A percentile compares a stretch with the other conserved stretches of the same genome.
Conservation (phyloP, 352 stramenopile species). For the Phytophthora pluvialis region DNA sequence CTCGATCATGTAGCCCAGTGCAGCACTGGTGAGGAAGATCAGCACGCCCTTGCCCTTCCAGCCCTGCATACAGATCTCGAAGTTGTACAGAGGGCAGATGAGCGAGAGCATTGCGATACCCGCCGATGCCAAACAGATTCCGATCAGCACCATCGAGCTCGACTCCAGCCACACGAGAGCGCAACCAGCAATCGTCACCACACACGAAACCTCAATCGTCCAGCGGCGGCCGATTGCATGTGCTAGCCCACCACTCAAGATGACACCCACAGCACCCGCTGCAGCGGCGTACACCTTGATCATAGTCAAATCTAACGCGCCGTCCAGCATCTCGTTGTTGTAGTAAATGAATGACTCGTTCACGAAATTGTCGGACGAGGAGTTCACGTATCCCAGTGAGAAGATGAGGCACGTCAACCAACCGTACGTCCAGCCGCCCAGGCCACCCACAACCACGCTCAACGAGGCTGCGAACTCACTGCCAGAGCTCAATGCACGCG, state of each 20-base stretch:
- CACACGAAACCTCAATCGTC: conserved; percentile 64
- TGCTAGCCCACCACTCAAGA: conserved; percentile 56
- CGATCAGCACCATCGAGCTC: conserved; percentile 70
- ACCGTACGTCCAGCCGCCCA: conserved; percentile 79
- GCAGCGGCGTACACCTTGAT: conserved; percentile 78
- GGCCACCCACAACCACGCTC: conserved; percentile 72
- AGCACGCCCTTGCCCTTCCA: conserved; percentile 90
- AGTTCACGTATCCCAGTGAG: conserved; percentile 86
- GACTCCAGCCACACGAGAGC: conserved; percentile 76
- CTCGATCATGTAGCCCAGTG: conserved; percentile 82
- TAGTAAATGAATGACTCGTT: conserved; percentile 89
- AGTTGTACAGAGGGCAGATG: conserved; percentile 83
- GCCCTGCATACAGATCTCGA: conserved; percentile 86
- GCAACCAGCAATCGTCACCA: conserved; percentile 68
- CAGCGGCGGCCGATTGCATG: conserved; percentile 70
- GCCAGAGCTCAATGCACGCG: conserved; percentile 77
- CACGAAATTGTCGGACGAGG: conserved; percentile 70
- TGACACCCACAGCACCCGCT: conserved; percentile 53
- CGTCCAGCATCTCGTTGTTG: conserved; percentile 56
- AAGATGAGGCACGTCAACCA: conserved; percentile 85
- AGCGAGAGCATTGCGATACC: conserved; percentile 85
- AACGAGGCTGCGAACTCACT: conserved; percentile 84
- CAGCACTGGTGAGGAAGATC: conserved; percentile 78
- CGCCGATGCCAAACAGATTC: conserved; percentile 65
- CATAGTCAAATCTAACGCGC: conserved; percentile 62